Evolutionary conservation across 2,329 filamentous ascomycete species (phyloP).

Genomic region (Penicillium sp.): DNA sequence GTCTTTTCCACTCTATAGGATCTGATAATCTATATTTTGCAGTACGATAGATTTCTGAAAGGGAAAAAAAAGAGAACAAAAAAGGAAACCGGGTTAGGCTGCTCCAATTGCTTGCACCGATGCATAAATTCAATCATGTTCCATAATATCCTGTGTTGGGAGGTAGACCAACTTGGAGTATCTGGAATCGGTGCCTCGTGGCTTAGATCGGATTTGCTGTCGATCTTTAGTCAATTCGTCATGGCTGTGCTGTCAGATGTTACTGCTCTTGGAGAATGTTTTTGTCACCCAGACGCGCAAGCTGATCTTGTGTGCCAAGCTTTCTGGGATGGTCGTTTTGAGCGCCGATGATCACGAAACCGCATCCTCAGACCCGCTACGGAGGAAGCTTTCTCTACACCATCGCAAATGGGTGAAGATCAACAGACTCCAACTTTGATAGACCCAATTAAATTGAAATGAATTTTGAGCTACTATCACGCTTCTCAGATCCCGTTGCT

Average conservation of each 20-base stretch:
- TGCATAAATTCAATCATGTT: too few relatives aligned
- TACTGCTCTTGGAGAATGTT: conserved; percentile 17
- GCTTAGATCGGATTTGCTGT: conserved; percentile 2
- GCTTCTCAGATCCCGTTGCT: neutral
- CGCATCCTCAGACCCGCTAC: neutral
- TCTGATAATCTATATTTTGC: too few relatives aligned
- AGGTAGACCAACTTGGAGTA: too few relatives aligned
- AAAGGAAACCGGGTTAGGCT: too few relatives aligned
- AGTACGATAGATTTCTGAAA: too few relatives aligned
- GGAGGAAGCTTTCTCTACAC: neutral
- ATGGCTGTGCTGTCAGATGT: conserved; percentile 11
- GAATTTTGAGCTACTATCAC: neutral
- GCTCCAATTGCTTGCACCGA: too few relatives aligned
- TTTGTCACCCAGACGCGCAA: conserved; percentile 11
- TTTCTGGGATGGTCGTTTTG: neutral
- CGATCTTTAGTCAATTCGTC: conserved; percentile 23
- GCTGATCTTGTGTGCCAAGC: neutral
- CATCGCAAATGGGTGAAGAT: conserved; percentile 10
- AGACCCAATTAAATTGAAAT: neutral
- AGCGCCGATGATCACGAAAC: conserved; percentile 7
- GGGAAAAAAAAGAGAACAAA: too few relatives aligned
- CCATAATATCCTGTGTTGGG: too few relatives aligned
- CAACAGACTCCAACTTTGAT: neutral
- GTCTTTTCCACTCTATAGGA: too few relatives aligned
- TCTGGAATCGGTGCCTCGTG: neutral